These are phyloP conservation scores for Hypoxylon sp. DNA, from an alignment of 2,329 filamentous ascomycete species.

Conservation along the genomic window DNA sequence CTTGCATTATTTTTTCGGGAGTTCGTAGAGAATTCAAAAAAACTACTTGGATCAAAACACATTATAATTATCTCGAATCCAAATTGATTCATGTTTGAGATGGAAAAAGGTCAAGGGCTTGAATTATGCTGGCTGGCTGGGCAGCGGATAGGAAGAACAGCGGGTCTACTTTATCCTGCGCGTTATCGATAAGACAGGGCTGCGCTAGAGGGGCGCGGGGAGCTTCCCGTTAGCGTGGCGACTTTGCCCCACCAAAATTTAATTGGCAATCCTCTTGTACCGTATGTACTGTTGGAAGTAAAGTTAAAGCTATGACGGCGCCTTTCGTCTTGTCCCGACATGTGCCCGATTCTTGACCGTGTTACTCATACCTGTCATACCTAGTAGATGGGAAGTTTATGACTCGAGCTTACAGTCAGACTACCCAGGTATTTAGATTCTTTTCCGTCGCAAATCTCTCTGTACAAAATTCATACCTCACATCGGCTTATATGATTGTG, in stretches of 20 bases:
- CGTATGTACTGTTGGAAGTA: not conserved
- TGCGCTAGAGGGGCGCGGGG: slow-evolving; percentile 15
- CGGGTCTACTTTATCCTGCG: slow-evolving; percentile 11
- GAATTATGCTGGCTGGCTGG: too few species aligned
- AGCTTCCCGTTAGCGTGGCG: slow-evolving; percentile 16
- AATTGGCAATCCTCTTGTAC: slow-evolving; percentile 1
- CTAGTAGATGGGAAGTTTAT: slow-evolving; percentile 18
- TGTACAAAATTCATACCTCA: not conserved
- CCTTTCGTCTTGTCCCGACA: slow-evolving; percentile 8
- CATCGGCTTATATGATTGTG: not conserved
- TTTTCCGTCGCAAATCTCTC: not conserved
- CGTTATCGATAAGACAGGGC: slow-evolving; percentile 25
- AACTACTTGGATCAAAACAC: too few species aligned
- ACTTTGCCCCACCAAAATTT: not conserved
- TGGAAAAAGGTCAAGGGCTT: too few species aligned
- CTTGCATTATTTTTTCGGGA: too few species aligned
- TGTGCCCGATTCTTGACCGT: slow-evolving; percentile 27
- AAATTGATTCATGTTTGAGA: not conserved
- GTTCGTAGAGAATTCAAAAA: too few species aligned
- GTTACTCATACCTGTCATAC: too few species aligned
- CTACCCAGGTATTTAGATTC: slow-evolving; percentile 7
- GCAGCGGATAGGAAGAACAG: not conserved
- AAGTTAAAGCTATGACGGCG: slow-evolving; percentile 17
- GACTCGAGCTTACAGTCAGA: slow-evolving; percentile 28
- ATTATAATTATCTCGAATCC: not conserved